Evolutionary conservation across 2,329 filamentous ascomycete species (phyloP), one percentile per base, ranked within the genome.

Genomic region (Clarireedia paspali): DNA sequence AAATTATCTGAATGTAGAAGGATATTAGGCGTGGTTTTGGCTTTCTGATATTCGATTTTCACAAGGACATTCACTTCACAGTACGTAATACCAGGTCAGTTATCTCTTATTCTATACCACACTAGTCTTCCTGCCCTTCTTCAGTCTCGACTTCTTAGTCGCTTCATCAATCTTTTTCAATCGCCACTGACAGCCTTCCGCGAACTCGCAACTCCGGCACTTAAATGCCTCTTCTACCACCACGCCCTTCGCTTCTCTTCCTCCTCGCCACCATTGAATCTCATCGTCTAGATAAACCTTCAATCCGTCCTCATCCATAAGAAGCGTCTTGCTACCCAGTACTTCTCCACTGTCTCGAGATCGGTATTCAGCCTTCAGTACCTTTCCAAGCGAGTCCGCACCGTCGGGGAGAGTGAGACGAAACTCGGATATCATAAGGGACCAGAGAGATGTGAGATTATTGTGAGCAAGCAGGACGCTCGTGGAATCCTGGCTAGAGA

Each of bases 261-360:
- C 76, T 1, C 91, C 92, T 34, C 81, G 82, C 92, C 92, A 97
- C 90, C 90, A 96, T n/a, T 77, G 70, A 80, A 96, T 83, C 60
- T 88, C 85, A 2, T 82, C 77, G 0, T 72, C 67, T 3, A 96
- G 69, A 67, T 95, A 95, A 1, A 70, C 71, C 10, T 85, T 78
- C 45, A 96, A 73, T 2, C 76, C 76, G 1, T 75, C 69, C 0
- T 78, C 74, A 55, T 92, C 86, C 66, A 89, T 89, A 0, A 82
- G 75, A 62, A 94, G 82, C 1, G 77, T 77, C 57, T 81, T 79
- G 46, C 69, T 77, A 24, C 83, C 85, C 6, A 88, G 70, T 9
- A 83, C 66, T 5, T 71, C 67, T 0, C 80, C 79, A 30, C 71
- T 70, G 36, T 68, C 68, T 4, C 75, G 69, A 24, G 69, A 72